Percentiles rank a stretch among this genome's conserved stretches.
Conservation (phyloP, 2,329 filamentous ascomycete genomes). For the Pseudogymnoascus sp. region DNA sequence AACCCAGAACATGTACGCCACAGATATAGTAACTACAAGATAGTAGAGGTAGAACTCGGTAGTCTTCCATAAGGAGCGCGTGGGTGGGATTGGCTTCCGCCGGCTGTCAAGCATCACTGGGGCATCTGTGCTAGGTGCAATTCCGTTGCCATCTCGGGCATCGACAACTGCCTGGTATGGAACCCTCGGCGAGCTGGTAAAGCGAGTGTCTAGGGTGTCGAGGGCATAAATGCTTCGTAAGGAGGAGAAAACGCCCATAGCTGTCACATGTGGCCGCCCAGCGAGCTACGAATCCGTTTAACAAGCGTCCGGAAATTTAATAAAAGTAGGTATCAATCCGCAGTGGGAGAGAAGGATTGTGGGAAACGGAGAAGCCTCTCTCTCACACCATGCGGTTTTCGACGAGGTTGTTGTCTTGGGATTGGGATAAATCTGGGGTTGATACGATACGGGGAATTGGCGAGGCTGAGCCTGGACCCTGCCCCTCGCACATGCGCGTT, state of each 20-base stretch:
- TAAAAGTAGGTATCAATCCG: neutral
- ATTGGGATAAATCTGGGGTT: slow-evolving; percentile 7
- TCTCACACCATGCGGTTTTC: slow-evolving; percentile 1
- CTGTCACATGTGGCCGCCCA: slow-evolving; percentile 3
- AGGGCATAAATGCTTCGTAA: slow-evolving; percentile 51
- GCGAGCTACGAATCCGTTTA: neutral
- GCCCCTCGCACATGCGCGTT: slow-evolving; percentile 1
- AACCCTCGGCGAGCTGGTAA: slow-evolving; percentile 61
- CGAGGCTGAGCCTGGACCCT: slow-evolving; percentile 1
- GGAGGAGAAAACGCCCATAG: slow-evolving; percentile 31
- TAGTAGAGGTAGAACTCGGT: slow-evolving; percentile 81
- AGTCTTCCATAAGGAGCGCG: slow-evolving; percentile 73
- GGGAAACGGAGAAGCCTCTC: neutral
- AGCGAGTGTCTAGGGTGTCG: slow-evolving; percentile 61
- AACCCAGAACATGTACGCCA: slow-evolving; percentile 89
- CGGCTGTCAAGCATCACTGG: slow-evolving; percentile 30
- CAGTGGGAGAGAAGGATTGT: slow-evolving; percentile 3
- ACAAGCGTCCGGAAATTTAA: neutral
- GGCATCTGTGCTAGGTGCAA: slow-evolving; percentile 21
- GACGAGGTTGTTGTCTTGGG: slow-evolving; percentile 1
- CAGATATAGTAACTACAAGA: slow-evolving; percentile 50
- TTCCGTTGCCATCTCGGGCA: slow-evolving; percentile 35
- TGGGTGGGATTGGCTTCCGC: slow-evolving; percentile 38
- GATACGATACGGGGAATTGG: slow-evolving; percentile 1
- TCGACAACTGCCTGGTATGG: slow-evolving; percentile 54